phyloP scores from a whole-genome alignment of 2,329 filamentous ascomycete genomes.

The Ceratocystis albifundus region DNA sequence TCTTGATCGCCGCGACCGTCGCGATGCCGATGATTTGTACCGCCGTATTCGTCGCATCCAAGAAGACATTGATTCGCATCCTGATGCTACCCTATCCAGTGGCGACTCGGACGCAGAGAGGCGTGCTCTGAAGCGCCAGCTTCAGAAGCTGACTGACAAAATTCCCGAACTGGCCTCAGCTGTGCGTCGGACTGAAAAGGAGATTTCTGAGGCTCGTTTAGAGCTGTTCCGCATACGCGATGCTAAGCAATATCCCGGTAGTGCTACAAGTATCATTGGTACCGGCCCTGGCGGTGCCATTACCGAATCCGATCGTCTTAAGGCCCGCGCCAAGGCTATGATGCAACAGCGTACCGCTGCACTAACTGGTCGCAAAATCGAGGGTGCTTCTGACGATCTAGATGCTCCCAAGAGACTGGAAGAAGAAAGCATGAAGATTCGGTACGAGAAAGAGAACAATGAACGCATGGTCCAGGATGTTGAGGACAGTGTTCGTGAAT shows the following conservation, averaged over 20 bases:
- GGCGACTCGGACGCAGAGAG: constrained; percentile 81
- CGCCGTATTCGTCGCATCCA: constrained; percentile 82
- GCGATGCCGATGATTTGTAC: constrained; percentile 89
- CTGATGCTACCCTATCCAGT: constrained; percentile 56
- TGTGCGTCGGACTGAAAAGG: constrained; percentile 79
- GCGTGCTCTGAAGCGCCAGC: constrained; percentile 72
- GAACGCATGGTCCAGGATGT: constrained; percentile 95
- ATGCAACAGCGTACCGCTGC: constrained; percentile 97
- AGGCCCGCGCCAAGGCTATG: constrained; percentile 90
- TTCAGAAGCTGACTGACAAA: constrained; percentile 79
- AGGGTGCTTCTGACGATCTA: constrained; percentile 55
- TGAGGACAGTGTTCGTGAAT: constrained; percentile 88
- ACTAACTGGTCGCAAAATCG: constrained; percentile 70
- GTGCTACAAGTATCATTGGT: constrained; percentile 70
- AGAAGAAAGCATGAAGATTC: constrained; percentile 70
- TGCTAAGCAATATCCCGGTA: constrained; percentile 78
- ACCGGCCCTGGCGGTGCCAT: constrained; percentile 83
- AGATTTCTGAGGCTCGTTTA: constrained; percentile 79
- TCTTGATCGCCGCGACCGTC: constrained; percentile 77
- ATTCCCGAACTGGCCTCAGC: constrained; percentile 86
- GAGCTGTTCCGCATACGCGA: constrained; percentile 91
- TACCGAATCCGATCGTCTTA: constrained; percentile 87
- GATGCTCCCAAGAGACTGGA: constrained; percentile 77
- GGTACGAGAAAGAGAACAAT: constrained; percentile 81
- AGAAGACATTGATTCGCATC: constrained; percentile 87